Percentiles rank a stretch among this genome's conserved stretches.
Evolutionary conservation across 2,329 filamentous ascomycete species (phyloP).

Genomic region (Venturia aucupariae): DNA sequence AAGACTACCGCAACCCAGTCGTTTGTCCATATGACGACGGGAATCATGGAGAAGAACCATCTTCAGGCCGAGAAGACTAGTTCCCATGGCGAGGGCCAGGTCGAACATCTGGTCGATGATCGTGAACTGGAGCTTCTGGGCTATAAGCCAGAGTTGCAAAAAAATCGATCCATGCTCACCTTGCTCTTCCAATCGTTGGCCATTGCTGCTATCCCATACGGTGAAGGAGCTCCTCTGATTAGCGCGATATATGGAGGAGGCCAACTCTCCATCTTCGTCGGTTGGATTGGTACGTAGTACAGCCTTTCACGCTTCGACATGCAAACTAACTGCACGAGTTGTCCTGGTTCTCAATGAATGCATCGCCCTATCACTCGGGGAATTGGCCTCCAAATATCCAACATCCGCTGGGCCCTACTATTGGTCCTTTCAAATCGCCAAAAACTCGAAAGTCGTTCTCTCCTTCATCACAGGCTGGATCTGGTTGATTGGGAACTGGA

Average conservation of each 20-base stretch:
- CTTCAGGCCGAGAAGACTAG: background rate
- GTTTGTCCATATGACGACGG: background rate
- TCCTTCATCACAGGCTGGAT: constrained; percentile 64
- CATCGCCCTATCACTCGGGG: constrained; percentile 57
- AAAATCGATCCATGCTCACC: constrained; percentile 59
- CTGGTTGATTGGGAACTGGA: constrained; percentile 67
- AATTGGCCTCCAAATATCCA: constrained; percentile 62
- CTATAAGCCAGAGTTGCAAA: constrained; percentile 57
- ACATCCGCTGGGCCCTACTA: constrained; percentile 64
- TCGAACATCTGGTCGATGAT: background rate
- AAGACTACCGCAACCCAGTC: background rate
- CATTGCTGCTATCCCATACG: constrained; percentile 65
- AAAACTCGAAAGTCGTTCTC: constrained; percentile 35
- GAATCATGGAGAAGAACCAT: background rate
- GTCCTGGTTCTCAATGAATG: constrained; percentile 21
- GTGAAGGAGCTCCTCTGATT: constrained; percentile 22
- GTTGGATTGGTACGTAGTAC: constrained; percentile 9
- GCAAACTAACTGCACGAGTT: background rate
- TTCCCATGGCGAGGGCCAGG: background rate
- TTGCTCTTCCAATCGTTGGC: constrained; percentile 57
- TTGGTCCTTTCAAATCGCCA: constrained; percentile 41
- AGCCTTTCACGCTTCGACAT: background rate
- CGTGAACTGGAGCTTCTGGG: constrained; percentile 51
- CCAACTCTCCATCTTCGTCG: constrained; percentile 12
- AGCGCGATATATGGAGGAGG: constrained; percentile 12